phyloP scores from a whole-genome alignment of 352 stramenopile genomes.

The Pythium rishiriense region DNA sequence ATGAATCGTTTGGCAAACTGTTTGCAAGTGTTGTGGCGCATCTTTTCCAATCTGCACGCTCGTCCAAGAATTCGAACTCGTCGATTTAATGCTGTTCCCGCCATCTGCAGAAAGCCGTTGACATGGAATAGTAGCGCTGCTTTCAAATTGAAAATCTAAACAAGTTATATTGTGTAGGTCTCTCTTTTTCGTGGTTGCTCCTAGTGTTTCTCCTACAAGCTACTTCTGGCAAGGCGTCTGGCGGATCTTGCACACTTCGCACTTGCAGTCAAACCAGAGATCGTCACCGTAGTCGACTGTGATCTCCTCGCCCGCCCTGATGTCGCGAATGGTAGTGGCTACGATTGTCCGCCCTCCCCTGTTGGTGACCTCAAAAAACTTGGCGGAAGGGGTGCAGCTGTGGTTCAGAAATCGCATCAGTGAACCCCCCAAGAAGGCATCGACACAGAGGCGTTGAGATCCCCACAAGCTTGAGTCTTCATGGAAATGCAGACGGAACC shows the following conservation, averaged over 20 bases:
- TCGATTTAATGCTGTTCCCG: background rate
- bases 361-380: background rate
- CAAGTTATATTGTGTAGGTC: background rate
- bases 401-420: constrained; percentile 10
- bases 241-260: background rate
- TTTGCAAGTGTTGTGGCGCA: background rate
- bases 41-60: background rate
- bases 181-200: background rate
- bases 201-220: background rate
- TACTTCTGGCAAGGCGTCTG: background rate
- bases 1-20: background rate
- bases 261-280: constrained; percentile 6
- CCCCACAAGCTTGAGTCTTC: background rate
- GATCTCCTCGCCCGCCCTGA: background rate
- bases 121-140: too few species aligned
- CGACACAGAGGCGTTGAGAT: background rate
- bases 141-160: too few species aligned
- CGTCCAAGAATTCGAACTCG: background rate
- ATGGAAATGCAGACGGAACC: constrained; percentile 9
- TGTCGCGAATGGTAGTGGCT: background rate
- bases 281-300: constrained; percentile 1
- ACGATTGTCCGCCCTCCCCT: background rate
- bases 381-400: background rate
- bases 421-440: background rate
- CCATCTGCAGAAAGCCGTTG: too few species aligned